phyloP scores from a whole-genome alignment of 2,329 filamentous ascomycete species.

The Amesomyces nigricolor region DNA sequence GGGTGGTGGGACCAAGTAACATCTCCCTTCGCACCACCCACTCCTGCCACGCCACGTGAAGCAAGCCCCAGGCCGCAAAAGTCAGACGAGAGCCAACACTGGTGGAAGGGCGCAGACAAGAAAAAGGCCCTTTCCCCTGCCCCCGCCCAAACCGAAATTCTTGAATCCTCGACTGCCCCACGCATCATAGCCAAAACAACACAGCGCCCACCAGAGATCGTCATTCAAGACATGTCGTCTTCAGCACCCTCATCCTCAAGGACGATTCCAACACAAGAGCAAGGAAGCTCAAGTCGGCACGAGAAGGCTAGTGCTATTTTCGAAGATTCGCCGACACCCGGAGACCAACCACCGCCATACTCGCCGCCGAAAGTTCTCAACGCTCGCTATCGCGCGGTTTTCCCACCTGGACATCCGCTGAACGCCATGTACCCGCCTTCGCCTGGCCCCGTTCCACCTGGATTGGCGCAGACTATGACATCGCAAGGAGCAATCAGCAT shows the following conservation, averaged over 20 bases:
- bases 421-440: constrained; percentile 48
- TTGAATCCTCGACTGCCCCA: background rate
- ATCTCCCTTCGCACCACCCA: constrained; percentile 55
- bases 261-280: background rate
- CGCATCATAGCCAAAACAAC: constrained; percentile 2
- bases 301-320: constrained; percentile 39
- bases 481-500: constrained; percentile 57
- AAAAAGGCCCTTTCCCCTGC: constrained; percentile 13
- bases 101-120: constrained; percentile 33
- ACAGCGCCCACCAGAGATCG: constrained; percentile 17
- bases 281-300: constrained; percentile 24
- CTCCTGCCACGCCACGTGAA: constrained; percentile 39
- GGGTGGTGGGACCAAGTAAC: constrained; percentile 77
- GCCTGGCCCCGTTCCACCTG: constrained; percentile 58
- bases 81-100: constrained; percentile 31
- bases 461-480: constrained; percentile 55
- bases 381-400: constrained; percentile 51
- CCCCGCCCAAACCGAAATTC: background rate
- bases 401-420: constrained; percentile 49
- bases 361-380: constrained; percentile 41
- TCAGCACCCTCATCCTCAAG: constrained; percentile 9
- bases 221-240: constrained; percentile 19
- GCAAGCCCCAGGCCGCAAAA: constrained; percentile 30
- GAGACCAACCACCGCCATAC: constrained; percentile 51
- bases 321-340: constrained; percentile 33